Evolutionary conservation across 2,329 filamentous ascomycete species (phyloP), one percentile per base, ranked within the genome.

Genomic region (Parasarocladium wereldwijsianum): DNA sequence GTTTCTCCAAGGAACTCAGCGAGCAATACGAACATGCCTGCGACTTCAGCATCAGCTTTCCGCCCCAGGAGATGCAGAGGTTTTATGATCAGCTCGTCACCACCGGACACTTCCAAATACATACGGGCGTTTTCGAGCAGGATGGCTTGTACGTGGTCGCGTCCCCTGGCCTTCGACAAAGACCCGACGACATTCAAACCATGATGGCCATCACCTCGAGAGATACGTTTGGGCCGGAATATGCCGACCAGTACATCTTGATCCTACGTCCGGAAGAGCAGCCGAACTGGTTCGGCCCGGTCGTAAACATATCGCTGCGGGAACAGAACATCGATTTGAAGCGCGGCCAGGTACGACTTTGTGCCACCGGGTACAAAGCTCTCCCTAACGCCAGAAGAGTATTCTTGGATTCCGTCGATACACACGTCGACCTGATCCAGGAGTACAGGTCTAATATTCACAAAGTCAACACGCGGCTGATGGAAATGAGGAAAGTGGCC

Each of bases 21-120:
- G 82, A 93, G 47, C 76, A 87, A 34, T 98, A 98, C 45, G 90
- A 98, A 51, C 96, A 98, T 46, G 82, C 83, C 5, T 93, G 85
- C 8, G 90, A 98, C 51, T 93, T 90, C 53, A 93, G 82, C 50
- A 79, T 96, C 45, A 76, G 79, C 20, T 67, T 85, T 25, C 46
- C 57, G 4, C 64, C 69, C 7, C 73, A 81, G 18, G 68, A 70
- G 36, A 63, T 92, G 36, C 74, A 76, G 35, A 73, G 80, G 21
- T 68, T 98, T 17, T 80, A 86, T 39, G 81, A 92, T 40, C 72
- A 82, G 15, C 65, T 98, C 7, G 71, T 83, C 9, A 64, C 79
- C 24, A 79, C 82, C 1, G 83, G 82, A 3, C 90, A 98, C 49
- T 92, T 96, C 44, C 68, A 93, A 17, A 75, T 98, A 11, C 76